Percentiles rank a stretch among this genome's conserved stretches.
Evolutionary conservation across 2,329 filamentous ascomycete species (phyloP).

Genomic region (Immersiporthe knoxdaviesiana): DNA sequence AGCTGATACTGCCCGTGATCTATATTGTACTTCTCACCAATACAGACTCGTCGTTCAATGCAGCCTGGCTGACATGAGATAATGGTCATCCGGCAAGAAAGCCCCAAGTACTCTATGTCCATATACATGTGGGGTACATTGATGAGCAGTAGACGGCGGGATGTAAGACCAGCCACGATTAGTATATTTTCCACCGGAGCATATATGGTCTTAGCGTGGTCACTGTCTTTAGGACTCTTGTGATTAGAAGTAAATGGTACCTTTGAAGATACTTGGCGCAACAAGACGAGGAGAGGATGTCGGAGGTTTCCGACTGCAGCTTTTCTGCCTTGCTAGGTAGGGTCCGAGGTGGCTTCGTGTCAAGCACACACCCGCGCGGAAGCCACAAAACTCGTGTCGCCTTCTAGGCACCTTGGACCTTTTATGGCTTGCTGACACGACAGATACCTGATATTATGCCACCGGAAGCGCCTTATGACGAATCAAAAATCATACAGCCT

Average conservation of each 20-base stretch:
- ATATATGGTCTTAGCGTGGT: neutral
- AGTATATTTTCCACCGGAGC: neutral
- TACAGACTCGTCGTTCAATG: neutral
- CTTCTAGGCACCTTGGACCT: neutral
- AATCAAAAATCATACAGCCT: neutral
- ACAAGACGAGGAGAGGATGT: neutral
- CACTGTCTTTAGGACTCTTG: neutral
- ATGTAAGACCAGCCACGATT: neutral
- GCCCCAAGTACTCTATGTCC: neutral
- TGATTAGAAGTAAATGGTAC: neutral
- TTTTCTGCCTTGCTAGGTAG: neutral
- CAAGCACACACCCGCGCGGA: neutral
- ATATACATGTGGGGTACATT: neutral
- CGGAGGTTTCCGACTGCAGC: neutral
- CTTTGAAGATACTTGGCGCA: neutral
- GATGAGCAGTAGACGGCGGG: neutral
- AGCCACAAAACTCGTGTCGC: neutral
- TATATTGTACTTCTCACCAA: neutral
- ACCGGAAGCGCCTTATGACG: neutral
- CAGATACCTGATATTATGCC: neutral
- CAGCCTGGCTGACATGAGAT: neutral
- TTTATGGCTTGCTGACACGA: conserved; percentile 6
- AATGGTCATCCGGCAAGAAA: neutral
- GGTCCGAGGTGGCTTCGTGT: neutral
- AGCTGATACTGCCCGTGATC: neutral